Evolutionary conservation across 2,329 filamentous ascomycete species (phyloP), one percentile per base, ranked within the genome.

Genomic region (Verticillium klebahnii): DNA sequence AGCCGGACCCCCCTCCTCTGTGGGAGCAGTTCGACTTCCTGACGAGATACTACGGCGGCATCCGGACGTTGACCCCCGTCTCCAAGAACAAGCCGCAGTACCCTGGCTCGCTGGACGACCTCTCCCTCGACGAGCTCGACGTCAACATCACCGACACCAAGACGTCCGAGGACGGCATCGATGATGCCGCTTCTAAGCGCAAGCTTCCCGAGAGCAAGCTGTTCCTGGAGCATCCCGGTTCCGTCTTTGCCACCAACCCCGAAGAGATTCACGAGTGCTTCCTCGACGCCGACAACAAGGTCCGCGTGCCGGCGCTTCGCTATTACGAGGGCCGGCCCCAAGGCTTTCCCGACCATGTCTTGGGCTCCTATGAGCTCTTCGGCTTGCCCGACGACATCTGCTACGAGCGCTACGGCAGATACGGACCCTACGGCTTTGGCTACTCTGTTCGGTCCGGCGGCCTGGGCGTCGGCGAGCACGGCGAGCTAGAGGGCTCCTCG

Each of bases 21-120:
- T 98, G 93, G 93, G 91, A 96, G 72, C 85, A 84, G 11, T 98
- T 96, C 72, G 86, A 88, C 0, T 96, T 97, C 70, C 75, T 99
- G 64, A 89, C 89, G 63, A 85, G 93, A 65, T 99, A 97, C 73
- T 95, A 97, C 73, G 94, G 93, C 15, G 95, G 95, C 1, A 83
- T 99, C 63, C 83, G 89, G 66, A 89, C 85, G 0, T 72, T 99
- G 64, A 85, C 91, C 0, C 76, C 86, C 0, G 77, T 87, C 31
- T 74, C 81, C 15, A 80, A 91, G 57, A 94, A 93, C 67, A 79
- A 82, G 11, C 89, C 93, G 0, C 91, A 98, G 71, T 98, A 96
- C 71, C 94, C 95, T 1, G 81, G 82, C 8, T 76, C 83, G 1
- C 82, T 83, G 57, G 86, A 89, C 58, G 88, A 89, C 67, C 74